Evolutionary conservation across 225 moss, liverwort and hornwort genomes (phyloP).

Genomic region (Climacium dendroides): DNA sequence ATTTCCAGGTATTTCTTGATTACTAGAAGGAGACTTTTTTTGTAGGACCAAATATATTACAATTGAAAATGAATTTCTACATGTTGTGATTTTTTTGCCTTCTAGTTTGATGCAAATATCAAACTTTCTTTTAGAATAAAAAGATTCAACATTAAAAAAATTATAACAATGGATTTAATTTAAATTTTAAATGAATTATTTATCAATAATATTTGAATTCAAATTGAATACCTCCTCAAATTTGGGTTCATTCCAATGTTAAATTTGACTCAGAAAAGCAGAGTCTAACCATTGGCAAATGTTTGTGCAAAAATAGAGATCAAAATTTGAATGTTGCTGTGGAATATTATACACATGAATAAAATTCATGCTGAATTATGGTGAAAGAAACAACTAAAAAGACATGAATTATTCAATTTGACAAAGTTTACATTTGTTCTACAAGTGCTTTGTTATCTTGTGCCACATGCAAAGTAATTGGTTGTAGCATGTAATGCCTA

Average conservation of each 20-base stretch:
- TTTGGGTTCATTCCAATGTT: background rate
- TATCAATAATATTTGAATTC: background rate
- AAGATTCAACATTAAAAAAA: background rate
- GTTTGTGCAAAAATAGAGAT: constrained; percentile 27
- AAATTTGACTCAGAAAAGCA: background rate
- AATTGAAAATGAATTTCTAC: background rate
- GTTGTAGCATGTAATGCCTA: background rate
- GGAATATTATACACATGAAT: background rate
- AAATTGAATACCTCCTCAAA: background rate
- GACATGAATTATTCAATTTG: constrained; percentile 6
- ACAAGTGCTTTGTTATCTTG: background rate
- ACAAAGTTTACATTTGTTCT: background rate
- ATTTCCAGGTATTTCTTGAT: background rate
- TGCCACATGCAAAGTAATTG: constrained; percentile 7
- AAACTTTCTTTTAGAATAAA: background rate
- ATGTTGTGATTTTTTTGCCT: background rate
- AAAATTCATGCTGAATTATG: constrained; percentile 16
- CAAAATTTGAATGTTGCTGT: constrained; percentile 23
- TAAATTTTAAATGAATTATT: background rate
- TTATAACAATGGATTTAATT: background rate
- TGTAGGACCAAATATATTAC: no score
- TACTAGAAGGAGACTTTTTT: background rate
- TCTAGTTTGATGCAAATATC: background rate
- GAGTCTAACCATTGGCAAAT: constrained; percentile 12
- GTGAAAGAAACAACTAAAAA: constrained; percentile 22